Evolutionary conservation across 768 basidiomycete genomes (phyloP).

Genomic region (Tylopilus balloui): DNA sequence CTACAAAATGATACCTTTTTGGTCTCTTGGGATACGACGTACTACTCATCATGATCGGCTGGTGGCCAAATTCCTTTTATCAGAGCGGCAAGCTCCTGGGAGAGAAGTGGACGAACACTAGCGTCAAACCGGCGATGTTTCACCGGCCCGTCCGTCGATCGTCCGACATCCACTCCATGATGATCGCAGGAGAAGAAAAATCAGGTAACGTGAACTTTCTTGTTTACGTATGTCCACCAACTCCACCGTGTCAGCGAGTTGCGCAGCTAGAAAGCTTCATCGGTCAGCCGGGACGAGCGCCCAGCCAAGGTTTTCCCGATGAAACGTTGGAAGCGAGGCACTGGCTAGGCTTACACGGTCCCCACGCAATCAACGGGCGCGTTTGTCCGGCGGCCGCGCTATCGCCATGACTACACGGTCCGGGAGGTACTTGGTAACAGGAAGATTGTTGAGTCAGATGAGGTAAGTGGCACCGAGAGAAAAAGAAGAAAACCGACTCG

Average conservation of each 20-base stretch:
- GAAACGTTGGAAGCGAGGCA: background rate
- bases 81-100: background rate
- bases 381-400: background rate
- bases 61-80: background rate
- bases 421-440: too few species aligned
- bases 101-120: too few species aligned
- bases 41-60: too few species aligned
- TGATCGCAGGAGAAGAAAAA: background rate
- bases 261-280: background rate
- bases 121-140: background rate
- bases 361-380: background rate
- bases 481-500: background rate
- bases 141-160: background rate
- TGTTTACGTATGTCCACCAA: background rate
- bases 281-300: background rate
- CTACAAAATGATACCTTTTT: conserved; percentile 5
- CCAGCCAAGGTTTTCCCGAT: conserved; percentile 3
- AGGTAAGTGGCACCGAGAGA: background rate
- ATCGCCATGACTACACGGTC: background rate
- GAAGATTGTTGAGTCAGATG: too few species aligned
- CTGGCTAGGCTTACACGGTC: background rate
- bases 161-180: background rate
- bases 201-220: background rate
- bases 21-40: conserved; percentile 7
- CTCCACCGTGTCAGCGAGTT: background rate